phyloP scores from a whole-genome alignment of 2,329 filamentous ascomycete genomes.

The Aspergillus tanneri region DNA sequence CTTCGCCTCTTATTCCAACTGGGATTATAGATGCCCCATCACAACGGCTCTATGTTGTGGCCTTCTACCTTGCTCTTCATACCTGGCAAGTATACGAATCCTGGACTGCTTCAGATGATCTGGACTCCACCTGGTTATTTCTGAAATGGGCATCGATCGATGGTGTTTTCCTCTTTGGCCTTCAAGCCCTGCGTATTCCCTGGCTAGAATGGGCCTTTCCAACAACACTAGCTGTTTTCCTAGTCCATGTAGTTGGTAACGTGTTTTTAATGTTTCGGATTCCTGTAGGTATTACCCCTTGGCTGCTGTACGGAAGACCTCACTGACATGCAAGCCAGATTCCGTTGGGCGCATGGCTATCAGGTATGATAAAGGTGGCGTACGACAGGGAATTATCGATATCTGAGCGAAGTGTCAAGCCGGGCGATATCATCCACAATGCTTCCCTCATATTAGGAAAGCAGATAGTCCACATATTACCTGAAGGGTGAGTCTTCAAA shows the following conservation, averaged over 20 bases:
- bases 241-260: constrained; percentile 70
- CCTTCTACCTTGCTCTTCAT: constrained; percentile 72
- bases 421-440: constrained; percentile 84
- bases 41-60: constrained; percentile 82
- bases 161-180: constrained; percentile 78
- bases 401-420: constrained; percentile 88
- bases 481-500: constrained; percentile 68
- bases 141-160: constrained; percentile 92
- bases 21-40: constrained; percentile 83
- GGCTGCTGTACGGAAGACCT: background rate
- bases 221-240: constrained; percentile 68
- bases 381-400: constrained; percentile 93
- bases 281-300: constrained; percentile 55
- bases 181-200: constrained; percentile 86
- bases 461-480: constrained; percentile 95
- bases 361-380: constrained; percentile 72
- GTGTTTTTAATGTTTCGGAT: constrained; percentile 92
- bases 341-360: constrained; percentile 70
- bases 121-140: constrained; percentile 85
- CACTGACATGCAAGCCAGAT: constrained; percentile 50
- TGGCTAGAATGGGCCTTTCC: constrained; percentile 90
- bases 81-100: constrained; percentile 89
- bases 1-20: constrained; percentile 71
- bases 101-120: constrained; percentile 73
- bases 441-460: constrained; percentile 90